Evolutionary conservation across 768 basidiomycete genomes (phyloP), one percentile per base, ranked within the genome.

Genomic region (Lentinus tigrinus): DNA sequence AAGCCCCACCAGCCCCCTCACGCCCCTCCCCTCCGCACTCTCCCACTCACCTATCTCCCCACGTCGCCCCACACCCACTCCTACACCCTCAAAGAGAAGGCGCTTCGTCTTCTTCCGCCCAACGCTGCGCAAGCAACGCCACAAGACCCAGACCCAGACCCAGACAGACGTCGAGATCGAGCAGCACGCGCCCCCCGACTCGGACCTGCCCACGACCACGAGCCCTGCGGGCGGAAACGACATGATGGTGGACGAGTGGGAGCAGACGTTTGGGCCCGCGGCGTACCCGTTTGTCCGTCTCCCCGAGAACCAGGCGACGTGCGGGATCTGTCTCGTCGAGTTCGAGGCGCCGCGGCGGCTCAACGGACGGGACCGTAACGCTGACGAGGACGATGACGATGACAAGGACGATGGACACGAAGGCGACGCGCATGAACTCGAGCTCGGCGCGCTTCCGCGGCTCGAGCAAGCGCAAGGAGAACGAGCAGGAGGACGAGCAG

Each of bases 271-370:
- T 87, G 89, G 89, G 64, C 77, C 80, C 31, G 81, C 81, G 36
- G 83, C 85, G 48, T 88, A 88, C 70, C 91, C 91, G 1, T 93
- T 92, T 68, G 88, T 94, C 27, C 75, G 87, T 37, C 77, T 94
- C 27, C 88, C 90, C 60, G 87, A 84, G 19, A 91, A 93, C 66
- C 84, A 89, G 51, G 92, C 92, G 3, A 82, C 86, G 11, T 93
- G 91, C 69, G 88, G 88, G 23, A 90, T 93, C 49, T 93, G 91
- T 69, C 74, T 93, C 63, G 78, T 86, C 79, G 92, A 93, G 69
- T 93, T 92, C 63, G 88, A 89, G 61, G 88, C 88, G 68, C 91
- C 91, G 16, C 77, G 63, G 64, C 68, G 73, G 57, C 58, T 70
- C 36, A 46, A 46, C 28, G 31, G 52, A 21, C n/a, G n/a, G n/a